phyloP scores from a whole-genome alignment of 768 basidiomycete genomes.

The Sporobolomyces pararoseus region DNA sequence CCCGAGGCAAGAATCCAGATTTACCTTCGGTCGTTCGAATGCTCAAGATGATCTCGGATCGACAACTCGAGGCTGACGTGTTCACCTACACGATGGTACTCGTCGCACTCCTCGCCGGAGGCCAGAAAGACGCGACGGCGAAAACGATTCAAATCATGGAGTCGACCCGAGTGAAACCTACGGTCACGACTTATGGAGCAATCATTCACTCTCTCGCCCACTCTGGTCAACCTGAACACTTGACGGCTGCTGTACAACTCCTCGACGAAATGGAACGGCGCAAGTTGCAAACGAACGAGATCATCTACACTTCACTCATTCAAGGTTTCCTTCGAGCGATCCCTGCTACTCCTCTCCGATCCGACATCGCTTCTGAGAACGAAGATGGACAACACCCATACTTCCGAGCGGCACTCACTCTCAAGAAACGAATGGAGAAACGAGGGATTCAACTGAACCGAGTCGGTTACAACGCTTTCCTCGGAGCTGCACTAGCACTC shows the following conservation, averaged over 20 bases:
- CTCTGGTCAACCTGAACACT: constrained; percentile 53
- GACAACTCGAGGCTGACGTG: constrained; percentile 65
- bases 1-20: constrained; percentile 56
- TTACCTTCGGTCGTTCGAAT: constrained; percentile 60
- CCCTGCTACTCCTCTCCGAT: constrained; percentile 52
- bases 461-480: constrained; percentile 71
- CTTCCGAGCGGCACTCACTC: constrained; percentile 58
- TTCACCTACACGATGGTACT: constrained; percentile 84
- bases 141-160: constrained; percentile 70
- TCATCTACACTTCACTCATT: constrained; percentile 79
- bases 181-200: constrained; percentile 69
- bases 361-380: constrained; percentile 32
- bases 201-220: constrained; percentile 73
- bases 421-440: constrained; percentile 31
- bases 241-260: constrained; percentile 65
- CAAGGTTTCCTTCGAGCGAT: constrained; percentile 64
- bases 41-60: constrained; percentile 59
- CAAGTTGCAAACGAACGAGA: constrained; percentile 59
- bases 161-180: constrained; percentile 67
- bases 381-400: constrained; percentile 55
- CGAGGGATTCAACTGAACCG: constrained; percentile 58
- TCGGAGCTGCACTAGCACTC: constrained; percentile 63
- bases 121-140: constrained; percentile 63
- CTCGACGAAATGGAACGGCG: constrained; percentile 68
- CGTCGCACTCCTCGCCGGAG: constrained; percentile 66